Evolutionary conservation across 2,329 filamentous ascomycete species (phyloP).

Genomic region (Purpureocillium lavendulum): DNA sequence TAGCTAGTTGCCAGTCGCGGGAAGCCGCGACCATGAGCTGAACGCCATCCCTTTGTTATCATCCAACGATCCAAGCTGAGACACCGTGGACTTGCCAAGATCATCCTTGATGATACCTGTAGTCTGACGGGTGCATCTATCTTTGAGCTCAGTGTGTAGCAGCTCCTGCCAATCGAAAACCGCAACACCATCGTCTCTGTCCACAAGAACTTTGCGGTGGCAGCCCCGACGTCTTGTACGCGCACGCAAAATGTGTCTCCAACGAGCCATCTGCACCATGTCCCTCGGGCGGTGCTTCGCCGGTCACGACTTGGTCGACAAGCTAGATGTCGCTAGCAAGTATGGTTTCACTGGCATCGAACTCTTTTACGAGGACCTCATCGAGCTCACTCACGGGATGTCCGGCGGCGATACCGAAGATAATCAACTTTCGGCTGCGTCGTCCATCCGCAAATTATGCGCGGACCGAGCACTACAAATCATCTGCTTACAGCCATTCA

Average conservation of each 20-base stretch:
- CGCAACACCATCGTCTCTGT: too few species aligned
- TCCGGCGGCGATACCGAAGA: slow-evolving; percentile 26
- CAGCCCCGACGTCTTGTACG: not conserved
- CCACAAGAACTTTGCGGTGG: too few species aligned
- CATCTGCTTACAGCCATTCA: slow-evolving; percentile 67
- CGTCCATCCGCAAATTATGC: slow-evolving; percentile 49
- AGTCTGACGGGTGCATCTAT: too few species aligned
- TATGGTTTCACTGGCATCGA: slow-evolving; percentile 64
- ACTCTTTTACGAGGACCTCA: slow-evolving; percentile 70
- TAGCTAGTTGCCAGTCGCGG: too few species aligned
- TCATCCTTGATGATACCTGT: too few species aligned
- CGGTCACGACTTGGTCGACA: slow-evolving; percentile 58
- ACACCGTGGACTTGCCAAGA: too few species aligned
- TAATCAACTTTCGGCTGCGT: slow-evolving; percentile 49
- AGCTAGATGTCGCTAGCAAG: slow-evolving; percentile 58
- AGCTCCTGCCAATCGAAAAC: too few species aligned
- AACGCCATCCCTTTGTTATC: too few species aligned
- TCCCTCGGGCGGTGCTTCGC: slow-evolving; percentile 63
- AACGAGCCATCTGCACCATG: slow-evolving; percentile 66
- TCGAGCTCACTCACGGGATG: slow-evolving; percentile 44
- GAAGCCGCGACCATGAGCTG: too few species aligned
- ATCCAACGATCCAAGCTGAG: too few species aligned
- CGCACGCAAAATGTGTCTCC: slow-evolving; percentile 16
- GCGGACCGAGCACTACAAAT: slow-evolving; percentile 41
- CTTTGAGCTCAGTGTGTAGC: too few species aligned